Evolutionary conservation across 2,329 filamentous ascomycete species (phyloP).

Genomic region (Monilinia fructicola): DNA sequence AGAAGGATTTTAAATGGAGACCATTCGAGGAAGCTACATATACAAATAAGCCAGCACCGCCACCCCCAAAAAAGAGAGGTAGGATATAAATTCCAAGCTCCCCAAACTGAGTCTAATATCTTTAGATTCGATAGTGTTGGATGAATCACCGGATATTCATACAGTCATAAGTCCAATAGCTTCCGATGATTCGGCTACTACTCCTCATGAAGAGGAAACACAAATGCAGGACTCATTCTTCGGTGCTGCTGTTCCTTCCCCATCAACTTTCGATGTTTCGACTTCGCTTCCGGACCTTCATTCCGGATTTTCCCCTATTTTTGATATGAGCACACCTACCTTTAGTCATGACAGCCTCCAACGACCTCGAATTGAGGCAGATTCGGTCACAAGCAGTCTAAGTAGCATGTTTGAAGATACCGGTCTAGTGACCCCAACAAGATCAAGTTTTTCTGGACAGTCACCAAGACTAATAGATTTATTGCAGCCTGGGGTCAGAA

Average conservation of each 20-base stretch:
- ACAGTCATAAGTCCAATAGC: slow-evolving; percentile 28
- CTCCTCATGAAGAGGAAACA: slow-evolving; percentile 33
- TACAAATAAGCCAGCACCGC: slow-evolving; percentile 43
- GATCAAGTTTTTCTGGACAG: slow-evolving; percentile 44
- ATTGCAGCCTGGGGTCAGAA: slow-evolving; percentile 50
- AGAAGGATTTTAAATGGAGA: slow-evolving; percentile 75
- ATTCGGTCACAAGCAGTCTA: slow-evolving; percentile 42
- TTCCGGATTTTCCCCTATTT: slow-evolving; percentile 37
- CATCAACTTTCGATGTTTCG: slow-evolving; percentile 24
- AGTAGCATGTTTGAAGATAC: slow-evolving; percentile 43
- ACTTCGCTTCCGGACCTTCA: slow-evolving; percentile 30
- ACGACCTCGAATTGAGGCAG: slow-evolving; percentile 39
- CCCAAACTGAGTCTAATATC: slow-evolving; percentile 26
- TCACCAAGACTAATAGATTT: slow-evolving; percentile 51
- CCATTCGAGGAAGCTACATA: slow-evolving; percentile 65
- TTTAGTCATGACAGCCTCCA: slow-evolving; percentile 33
- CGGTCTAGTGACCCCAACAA: slow-evolving; percentile 38
- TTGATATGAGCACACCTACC: slow-evolving; percentile 39
- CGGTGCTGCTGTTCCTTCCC: slow-evolving; percentile 34
- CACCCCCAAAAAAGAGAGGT: slow-evolving; percentile 34
- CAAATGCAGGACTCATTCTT: slow-evolving; percentile 39
- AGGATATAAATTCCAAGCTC: slow-evolving; percentile 16
- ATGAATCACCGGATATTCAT: slow-evolving; percentile 30
- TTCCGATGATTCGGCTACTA: slow-evolving; percentile 35
- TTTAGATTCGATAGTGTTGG: slow-evolving; percentile 32